Percentiles rank a stretch among this genome's conserved stretches.
These are phyloP conservation scores for Colletotrichum noveboracense DNA, from an alignment of 2,329 filamentous ascomycete genomes.

Conservation along the genomic window DNA sequence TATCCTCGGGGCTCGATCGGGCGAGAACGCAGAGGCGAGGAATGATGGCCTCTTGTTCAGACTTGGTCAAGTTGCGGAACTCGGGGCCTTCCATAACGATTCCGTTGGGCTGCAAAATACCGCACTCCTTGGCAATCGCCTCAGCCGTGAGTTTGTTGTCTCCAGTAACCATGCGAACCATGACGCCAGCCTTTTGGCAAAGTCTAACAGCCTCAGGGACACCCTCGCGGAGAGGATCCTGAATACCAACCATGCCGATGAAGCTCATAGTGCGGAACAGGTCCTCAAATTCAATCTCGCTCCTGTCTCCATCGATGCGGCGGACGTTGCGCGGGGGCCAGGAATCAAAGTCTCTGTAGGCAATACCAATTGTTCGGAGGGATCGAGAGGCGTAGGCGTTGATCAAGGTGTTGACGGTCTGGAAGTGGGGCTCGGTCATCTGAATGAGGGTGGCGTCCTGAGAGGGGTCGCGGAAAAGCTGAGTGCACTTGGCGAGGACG, in stretches of 20 bases:
- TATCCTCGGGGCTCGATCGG: conserved; percentile 78
- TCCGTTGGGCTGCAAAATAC: conserved; percentile 72
- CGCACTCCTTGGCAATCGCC: conserved; percentile 80
- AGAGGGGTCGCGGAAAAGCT: conserved; percentile 55
- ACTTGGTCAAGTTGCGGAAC: conserved; percentile 74
- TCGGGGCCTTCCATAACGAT: conserved; percentile 80
- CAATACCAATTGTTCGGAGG: conserved; percentile 82
- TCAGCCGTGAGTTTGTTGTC: conserved; percentile 82
- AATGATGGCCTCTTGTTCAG: conserved; percentile 70
- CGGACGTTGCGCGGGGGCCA: conserved; percentile 78
- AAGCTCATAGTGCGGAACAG: conserved; percentile 73
- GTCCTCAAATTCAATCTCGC: conserved; percentile 69
- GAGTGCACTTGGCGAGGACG: conserved; percentile 60
- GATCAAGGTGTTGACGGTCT: conserved; percentile 70
- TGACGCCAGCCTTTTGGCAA: conserved; percentile 78
- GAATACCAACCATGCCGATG: conserved; percentile 77
- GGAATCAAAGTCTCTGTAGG: conserved; percentile 82
- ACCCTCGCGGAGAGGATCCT: conserved; percentile 78
- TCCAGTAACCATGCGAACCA: conserved; percentile 85
- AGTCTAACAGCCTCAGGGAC: conserved; percentile 75
- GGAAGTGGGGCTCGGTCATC: conserved; percentile 58
- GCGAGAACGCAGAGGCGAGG: conserved; percentile 75
- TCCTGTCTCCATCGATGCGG: conserved; percentile 58
- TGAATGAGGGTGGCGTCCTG: conserved; percentile 44
- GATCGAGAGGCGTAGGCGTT: conserved; percentile 80